Percentiles rank a stretch among this genome's conserved stretches.
These are phyloP conservation scores for Pichia insulana DNA, from an alignment of 805 yeast species.

Conservation along the genomic window DNA sequence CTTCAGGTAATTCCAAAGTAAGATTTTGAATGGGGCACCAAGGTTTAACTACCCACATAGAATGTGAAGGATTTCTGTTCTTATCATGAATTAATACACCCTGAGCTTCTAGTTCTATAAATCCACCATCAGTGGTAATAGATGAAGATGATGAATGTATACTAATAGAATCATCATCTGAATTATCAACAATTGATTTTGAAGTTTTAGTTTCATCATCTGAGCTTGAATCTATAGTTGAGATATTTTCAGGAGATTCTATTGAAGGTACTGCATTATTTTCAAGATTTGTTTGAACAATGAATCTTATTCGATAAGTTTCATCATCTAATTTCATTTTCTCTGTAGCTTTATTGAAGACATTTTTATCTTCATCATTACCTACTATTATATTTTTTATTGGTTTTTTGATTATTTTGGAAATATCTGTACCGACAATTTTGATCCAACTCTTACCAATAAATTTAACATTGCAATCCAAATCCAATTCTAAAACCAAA, in stretches of 20 bases:
- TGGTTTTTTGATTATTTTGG: slow-evolving; percentile 46
- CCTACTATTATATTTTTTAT: slow-evolving; percentile 62
- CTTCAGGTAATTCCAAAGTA: slow-evolving; percentile 60
- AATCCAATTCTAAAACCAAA: slow-evolving; percentile 74
- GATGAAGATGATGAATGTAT: slow-evolving; percentile 24
- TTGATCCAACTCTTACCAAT: slow-evolving; percentile 71
- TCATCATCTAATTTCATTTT: slow-evolving; percentile 67
- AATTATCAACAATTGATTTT: slow-evolving; percentile 5
- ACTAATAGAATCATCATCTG: slow-evolving; percentile 22
- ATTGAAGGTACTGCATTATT: background rate
- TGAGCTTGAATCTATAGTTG: slow-evolving; percentile 6
- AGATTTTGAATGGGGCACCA: slow-evolving; percentile 53
- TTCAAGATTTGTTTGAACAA: slow-evolving; percentile 32
- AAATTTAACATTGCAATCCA: slow-evolving; percentile 71
- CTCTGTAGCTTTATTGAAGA: slow-evolving; percentile 61
- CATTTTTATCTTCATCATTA: slow-evolving; percentile 49
- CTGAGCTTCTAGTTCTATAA: slow-evolving; percentile 82
- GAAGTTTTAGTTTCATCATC: slow-evolving; percentile 13
- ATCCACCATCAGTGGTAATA: slow-evolving; percentile 49
- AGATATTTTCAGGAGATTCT: background rate
- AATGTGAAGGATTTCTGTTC: slow-evolving; percentile 57
- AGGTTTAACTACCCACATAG: slow-evolving; percentile 91
- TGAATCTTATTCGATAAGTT: slow-evolving; percentile 69
- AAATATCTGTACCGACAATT: slow-evolving; percentile 59
- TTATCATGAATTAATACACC: slow-evolving; percentile 74